These are phyloP conservation scores for Marchantia paleacea DNA, from an alignment of 225 moss, liverwort and hornwort genomes.

Conservation along the genomic window DNA sequence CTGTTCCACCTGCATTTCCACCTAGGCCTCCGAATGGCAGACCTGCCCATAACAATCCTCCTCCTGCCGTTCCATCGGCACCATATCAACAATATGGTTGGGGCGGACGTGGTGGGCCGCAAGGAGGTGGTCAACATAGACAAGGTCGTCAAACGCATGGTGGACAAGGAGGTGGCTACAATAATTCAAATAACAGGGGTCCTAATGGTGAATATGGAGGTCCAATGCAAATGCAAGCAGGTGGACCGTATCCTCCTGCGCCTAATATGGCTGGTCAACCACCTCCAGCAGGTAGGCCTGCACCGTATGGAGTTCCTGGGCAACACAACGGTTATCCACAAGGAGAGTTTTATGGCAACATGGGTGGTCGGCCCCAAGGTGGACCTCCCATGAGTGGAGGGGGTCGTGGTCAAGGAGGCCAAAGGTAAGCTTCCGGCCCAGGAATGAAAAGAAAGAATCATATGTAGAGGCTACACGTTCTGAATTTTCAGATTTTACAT, in stretches of 20 bases:
- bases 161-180: constrained; percentile 35
- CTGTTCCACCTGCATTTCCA: constrained; percentile 44
- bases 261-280: constrained; percentile 36
- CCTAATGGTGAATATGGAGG: constrained; percentile 39
- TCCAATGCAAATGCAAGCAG: constrained; percentile 41
- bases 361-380: constrained; percentile 40
- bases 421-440: neutral
- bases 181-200: constrained; percentile 29
- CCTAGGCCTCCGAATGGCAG: constrained; percentile 47
- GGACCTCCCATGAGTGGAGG: constrained; percentile 33
- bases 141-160: constrained; percentile 42
- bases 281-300: constrained; percentile 35
- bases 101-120: constrained; percentile 39
- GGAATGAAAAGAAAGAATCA: too few relatives aligned
- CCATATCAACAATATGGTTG: constrained; percentile 35
- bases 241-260: constrained; percentile 23
- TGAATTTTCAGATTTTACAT: too few relatives aligned
- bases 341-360: constrained; percentile 37
- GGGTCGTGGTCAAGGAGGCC: constrained; percentile 39
- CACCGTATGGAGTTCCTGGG: constrained; percentile 39
- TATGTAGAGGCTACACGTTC: too few relatives aligned
- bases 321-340: constrained; percentile 39
- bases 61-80: constrained; percentile 31
- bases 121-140: constrained; percentile 35
- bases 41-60: constrained; percentile 25